phyloP scores from a whole-genome alignment of 1,139 yeast genomes.

The Yamadazyma triangularis region DNA sequence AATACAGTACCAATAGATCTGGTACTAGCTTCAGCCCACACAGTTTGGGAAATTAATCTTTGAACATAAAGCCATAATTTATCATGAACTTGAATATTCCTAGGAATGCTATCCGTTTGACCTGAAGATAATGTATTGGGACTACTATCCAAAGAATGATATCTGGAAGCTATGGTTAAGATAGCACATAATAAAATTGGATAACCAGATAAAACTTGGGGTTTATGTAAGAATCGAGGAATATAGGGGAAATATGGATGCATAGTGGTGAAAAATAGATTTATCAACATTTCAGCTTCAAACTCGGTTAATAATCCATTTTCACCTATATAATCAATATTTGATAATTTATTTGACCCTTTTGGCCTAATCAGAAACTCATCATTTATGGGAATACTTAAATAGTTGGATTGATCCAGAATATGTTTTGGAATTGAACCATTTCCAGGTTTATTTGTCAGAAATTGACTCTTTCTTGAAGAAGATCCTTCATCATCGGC shows the following conservation, averaged over 20 bases:
- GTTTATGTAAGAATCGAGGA: constrained; percentile 67
- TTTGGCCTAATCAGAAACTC: constrained; percentile 44
- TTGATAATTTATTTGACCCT: constrained; percentile 48
- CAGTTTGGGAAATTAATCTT: constrained; percentile 74
- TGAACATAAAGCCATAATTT: constrained; percentile 83
- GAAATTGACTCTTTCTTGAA: no score
- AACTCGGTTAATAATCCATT: constrained; percentile 56
- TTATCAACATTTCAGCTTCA: constrained; percentile 63
- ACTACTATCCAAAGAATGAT: constrained; percentile 51
- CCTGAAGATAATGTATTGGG: constrained; percentile 17
- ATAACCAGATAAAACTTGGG: constrained; percentile 65
- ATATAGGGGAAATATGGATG: constrained; percentile 90
- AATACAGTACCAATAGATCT: constrained; percentile 82
- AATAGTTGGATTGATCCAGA: constrained; percentile 13
- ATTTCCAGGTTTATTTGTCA: no score
- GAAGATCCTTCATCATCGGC: constrained; percentile 4
- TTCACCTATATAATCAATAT: constrained; percentile 59
- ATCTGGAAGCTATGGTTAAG: constrained; percentile 73
- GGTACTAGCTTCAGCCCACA: constrained; percentile 93
- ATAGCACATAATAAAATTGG: constrained; percentile 80
- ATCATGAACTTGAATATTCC: constrained; percentile 66
- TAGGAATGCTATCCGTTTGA: constrained; percentile 27
- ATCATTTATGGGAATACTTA: constrained; percentile 13
- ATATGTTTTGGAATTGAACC: constrained; percentile 11
- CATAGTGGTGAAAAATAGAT: constrained; percentile 68